These are phyloP conservation scores for Oryza glaberrima DNA, from an alignment of 176 grass and related monocot species.

Conservation along the genomic window DNA sequence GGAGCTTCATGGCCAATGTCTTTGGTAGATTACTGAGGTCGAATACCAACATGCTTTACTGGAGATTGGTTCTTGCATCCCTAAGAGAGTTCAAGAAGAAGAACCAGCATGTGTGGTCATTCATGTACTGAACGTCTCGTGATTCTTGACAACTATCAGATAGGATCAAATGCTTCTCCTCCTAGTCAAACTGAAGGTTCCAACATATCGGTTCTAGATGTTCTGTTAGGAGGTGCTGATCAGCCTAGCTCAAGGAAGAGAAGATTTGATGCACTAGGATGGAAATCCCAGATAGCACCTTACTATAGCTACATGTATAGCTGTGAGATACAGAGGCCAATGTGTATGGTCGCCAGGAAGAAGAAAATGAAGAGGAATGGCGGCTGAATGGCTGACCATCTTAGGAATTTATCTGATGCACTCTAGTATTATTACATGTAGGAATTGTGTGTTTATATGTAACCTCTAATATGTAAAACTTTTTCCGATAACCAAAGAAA, in stretches of 20 bases:
- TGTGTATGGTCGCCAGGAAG: background rate
- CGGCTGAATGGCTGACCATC: too few species aligned
- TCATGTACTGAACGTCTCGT: too few species aligned
- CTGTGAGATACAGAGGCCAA: background rate
- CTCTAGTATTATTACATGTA: too few species aligned
- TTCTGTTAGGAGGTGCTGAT: background rate
- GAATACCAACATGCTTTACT: background rate
- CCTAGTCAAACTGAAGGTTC: too few species aligned
- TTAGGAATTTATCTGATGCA: too few species aligned
- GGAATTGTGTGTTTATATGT: too few species aligned
- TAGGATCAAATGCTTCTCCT: too few species aligned
- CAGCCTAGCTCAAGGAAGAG: background rate
- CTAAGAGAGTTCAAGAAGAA: background rate
- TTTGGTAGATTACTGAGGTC: background rate
- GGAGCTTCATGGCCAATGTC: slow-evolving; percentile 24
- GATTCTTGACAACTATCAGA: too few species aligned
- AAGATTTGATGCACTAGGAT: slow-evolving; percentile 4
- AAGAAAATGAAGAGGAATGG: background rate
- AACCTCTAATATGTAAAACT: too few species aligned
- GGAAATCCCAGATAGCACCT: slow-evolving; percentile 34
- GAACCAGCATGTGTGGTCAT: background rate
- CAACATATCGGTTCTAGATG: too few species aligned
- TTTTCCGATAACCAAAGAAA: too few species aligned
- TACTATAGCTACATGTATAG: slow-evolving; percentile 1
- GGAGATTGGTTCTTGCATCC: background rate